phyloP scores from a whole-genome alignment of 352 stramenopile genomes.

The Phytopythium kandeliae region DNA sequence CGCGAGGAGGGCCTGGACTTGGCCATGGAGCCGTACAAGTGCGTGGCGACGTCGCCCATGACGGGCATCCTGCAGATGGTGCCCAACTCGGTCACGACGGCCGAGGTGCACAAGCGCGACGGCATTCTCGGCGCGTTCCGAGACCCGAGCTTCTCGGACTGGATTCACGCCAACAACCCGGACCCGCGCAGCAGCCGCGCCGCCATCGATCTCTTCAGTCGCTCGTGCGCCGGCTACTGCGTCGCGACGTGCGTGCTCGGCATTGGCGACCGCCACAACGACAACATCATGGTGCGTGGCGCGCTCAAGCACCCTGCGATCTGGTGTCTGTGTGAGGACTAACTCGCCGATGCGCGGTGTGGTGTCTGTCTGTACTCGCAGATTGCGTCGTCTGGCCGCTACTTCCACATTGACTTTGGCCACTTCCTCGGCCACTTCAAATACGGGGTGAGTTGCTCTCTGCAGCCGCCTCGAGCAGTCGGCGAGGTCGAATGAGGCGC shows the following conservation, averaged over 20 bases:
- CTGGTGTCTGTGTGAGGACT: too few relatives aligned
- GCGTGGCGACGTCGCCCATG: constrained; percentile 87
- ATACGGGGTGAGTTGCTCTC: too few relatives aligned
- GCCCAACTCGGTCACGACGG: constrained; percentile 91
- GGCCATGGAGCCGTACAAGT: constrained; percentile 90
- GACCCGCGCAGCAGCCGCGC: constrained; percentile 52
- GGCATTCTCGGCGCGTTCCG: constrained; percentile 82
- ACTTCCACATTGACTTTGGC: constrained; percentile 89
- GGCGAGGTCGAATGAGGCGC: too few relatives aligned
- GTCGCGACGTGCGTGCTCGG: constrained; percentile 93
- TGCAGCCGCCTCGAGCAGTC: too few relatives aligned
- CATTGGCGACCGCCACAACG: constrained; percentile 93
- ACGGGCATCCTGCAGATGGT: constrained; percentile 92
- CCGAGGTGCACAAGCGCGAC: constrained; percentile 83
- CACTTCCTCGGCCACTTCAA: constrained; percentile 88
- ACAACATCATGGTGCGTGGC: constrained; percentile 93
- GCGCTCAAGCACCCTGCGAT: too few relatives aligned
- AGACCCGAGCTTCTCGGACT: constrained; percentile 80
- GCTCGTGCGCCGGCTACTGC: constrained; percentile 89
- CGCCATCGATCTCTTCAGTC: constrained; percentile 83
- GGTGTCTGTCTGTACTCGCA: constrained; percentile 10
- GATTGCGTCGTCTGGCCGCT: constrained; percentile 69
- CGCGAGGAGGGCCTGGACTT: constrained; percentile 88
- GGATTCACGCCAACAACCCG: constrained; percentile 78
- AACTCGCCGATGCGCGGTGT: too few relatives aligned